Conservation (phyloP, 177 flowering plant genomes). For the Vitis hybrid region DNA sequence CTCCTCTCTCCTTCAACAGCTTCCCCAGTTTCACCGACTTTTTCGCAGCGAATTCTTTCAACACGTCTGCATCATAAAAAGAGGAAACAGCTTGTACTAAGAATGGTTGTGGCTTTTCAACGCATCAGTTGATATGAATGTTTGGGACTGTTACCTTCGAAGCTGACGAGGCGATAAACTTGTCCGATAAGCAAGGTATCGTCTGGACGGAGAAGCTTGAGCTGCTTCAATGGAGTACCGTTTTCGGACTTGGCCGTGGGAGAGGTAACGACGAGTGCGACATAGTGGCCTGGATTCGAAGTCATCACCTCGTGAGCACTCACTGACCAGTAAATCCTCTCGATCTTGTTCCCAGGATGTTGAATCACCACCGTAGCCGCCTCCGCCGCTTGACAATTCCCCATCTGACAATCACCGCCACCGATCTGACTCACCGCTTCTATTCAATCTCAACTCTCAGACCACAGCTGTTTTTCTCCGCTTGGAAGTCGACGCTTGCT, state of each 20-base stretch:
- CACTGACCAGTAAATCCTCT: constrained; percentile 68
- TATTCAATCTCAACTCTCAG: not conserved
- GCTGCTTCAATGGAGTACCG: constrained; percentile 48
- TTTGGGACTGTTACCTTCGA: constrained; percentile 39
- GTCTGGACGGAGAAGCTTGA: constrained; percentile 65
- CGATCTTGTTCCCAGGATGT: constrained; percentile 54
- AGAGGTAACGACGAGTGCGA: constrained; percentile 53
- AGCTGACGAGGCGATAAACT: constrained; percentile 68
- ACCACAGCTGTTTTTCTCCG: not conserved
- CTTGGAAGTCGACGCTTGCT: not conserved
- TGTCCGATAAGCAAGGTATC: constrained; percentile 62
- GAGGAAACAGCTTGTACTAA: not conserved
- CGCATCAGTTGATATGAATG: not conserved
- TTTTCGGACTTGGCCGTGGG: constrained; percentile 29
- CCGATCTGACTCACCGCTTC: not conserved
- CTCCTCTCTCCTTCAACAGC: constrained; percentile 40
- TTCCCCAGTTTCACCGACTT: constrained; percentile 55
- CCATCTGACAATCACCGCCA: constrained; percentile 38
- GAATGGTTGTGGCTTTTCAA: not conserved
- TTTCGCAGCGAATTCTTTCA: constrained; percentile 66
- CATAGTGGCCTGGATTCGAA: constrained; percentile 79
- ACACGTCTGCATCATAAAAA: constrained; percentile 43
- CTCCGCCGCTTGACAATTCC: constrained; percentile 88
- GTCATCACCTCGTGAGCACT: constrained; percentile 74
- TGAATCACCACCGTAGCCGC: constrained; percentile 76